phyloP scores from a whole-genome alignment of 768 basidiomycete genomes.

The Hirschioporus abietinus region DNA sequence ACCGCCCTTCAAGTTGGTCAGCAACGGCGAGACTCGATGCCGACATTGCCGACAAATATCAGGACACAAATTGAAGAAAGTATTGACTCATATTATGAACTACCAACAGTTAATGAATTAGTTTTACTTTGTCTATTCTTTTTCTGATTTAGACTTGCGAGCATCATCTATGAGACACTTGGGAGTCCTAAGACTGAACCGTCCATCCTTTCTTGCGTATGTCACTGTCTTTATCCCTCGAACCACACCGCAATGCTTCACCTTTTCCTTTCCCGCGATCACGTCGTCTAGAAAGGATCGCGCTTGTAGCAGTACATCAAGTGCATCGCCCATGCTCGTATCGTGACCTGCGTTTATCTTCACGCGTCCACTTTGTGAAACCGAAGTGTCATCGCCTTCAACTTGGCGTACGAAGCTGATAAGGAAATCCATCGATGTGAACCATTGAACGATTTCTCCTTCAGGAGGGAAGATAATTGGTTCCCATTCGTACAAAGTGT shows the following conservation, averaged over 20 bases:
- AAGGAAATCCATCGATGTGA: conserved; percentile 37
- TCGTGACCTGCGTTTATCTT: conserved; percentile 47
- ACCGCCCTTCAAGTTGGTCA: too few relatives aligned
- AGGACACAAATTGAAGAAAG: too few relatives aligned
- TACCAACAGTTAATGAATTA: too few relatives aligned
- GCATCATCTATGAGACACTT: conserved; percentile 41
- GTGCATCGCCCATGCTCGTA: conserved; percentile 39
- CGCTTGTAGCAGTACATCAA: conserved; percentile 37
- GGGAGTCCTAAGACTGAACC: conserved; percentile 45
- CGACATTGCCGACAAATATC: too few relatives aligned
- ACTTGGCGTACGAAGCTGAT: conserved; percentile 34
- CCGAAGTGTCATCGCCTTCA: conserved; percentile 11
- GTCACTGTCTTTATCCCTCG: conserved; percentile 36
- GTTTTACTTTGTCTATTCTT: too few relatives aligned
- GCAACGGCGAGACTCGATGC: too few relatives aligned
- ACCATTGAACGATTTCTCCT: conserved; percentile 49
- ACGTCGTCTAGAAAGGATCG: conserved; percentile 45
- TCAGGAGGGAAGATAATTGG: conserved; percentile 51
- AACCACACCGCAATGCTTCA: conserved; percentile 26
- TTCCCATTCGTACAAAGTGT: conserved; percentile 50
- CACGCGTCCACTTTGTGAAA: conserved; percentile 21
- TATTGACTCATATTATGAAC: too few relatives aligned
- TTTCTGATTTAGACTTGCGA: not conserved
- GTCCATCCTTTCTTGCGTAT: conserved; percentile 36
- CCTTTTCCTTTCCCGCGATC: conserved; percentile 33